Percentiles rank a stretch among this genome's conserved stretches.
Conservation (phyloP, 1,139 yeast species). For the Eremothecium sinecaudum region DNA sequence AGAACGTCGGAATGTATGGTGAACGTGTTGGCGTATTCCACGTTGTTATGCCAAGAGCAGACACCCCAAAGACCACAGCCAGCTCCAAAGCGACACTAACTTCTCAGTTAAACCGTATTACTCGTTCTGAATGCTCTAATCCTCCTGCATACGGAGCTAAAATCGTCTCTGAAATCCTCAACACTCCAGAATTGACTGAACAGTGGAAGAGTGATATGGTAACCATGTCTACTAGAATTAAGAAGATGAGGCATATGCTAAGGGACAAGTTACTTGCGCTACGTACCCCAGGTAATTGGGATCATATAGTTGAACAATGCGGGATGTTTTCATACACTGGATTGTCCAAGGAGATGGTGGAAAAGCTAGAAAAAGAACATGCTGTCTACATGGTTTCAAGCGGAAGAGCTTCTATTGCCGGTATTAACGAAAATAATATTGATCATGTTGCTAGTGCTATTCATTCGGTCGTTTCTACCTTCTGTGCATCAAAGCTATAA, state of each 20-base stretch:
- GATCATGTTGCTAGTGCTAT: slow-evolving; percentile 73
- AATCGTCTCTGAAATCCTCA: slow-evolving; percentile 70
- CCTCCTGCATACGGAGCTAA: slow-evolving; percentile 97
- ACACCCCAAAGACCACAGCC: slow-evolving; percentile 31
- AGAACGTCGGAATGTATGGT: slow-evolving; percentile 95
- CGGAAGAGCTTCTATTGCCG: slow-evolving; percentile 93
- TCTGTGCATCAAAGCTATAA: slow-evolving; percentile 34
- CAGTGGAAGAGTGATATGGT: slow-evolving; percentile 85
- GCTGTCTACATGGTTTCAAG: slow-evolving; percentile 70
- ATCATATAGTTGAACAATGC: slow-evolving; percentile 80
- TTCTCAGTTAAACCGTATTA: slow-evolving; percentile 71
- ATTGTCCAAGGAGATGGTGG: slow-evolving; percentile 67
- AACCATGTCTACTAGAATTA: slow-evolving; percentile 83
- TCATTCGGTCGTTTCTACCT: slow-evolving; percentile 60
- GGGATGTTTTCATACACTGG: slow-evolving; percentile 99
- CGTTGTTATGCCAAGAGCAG: slow-evolving; percentile 43
- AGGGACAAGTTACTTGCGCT: slow-evolving; percentile 52
- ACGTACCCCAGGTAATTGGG: slow-evolving; percentile 86
- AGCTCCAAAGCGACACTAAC: slow-evolving; percentile 41
- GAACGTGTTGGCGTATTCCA: slow-evolving; percentile 95
- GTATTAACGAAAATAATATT: slow-evolving; percentile 75
- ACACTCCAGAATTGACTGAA: slow-evolving; percentile 49
- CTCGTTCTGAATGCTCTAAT: slow-evolving; percentile 80
- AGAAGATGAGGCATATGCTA: slow-evolving; percentile 61
- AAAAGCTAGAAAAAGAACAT: slow-evolving; percentile 64